Evolutionary conservation across 1,284 basidiomycete genomes (phyloP), one percentile per base, ranked within the genome.

Genomic region (Sanghuangporus weigelae): DNA sequence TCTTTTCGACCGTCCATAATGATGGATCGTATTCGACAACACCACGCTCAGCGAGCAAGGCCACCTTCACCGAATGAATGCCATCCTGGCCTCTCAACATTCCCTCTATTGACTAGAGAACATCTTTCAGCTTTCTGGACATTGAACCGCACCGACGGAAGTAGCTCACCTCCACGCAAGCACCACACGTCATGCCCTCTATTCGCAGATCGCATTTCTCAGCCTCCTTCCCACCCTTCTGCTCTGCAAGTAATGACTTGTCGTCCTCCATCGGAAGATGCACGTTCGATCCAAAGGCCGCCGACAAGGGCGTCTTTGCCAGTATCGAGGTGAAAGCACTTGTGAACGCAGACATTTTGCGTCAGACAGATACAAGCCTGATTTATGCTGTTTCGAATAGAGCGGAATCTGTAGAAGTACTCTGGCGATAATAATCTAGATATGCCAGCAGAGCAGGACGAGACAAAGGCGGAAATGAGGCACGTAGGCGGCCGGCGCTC

Each of bases 1-100:
- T 81, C 73, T 89, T 92, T 51, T 89, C 90, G 14, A 85, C 78
- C 35, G 83, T 85, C 96, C 96, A 98, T n/a, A 79, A 73, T 1
- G 77, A 71, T 21, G 91, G 84, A 71, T 98, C 93, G 71, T 92
- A 99, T 72, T 95, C 92, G 68, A 99, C 81, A 39, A 94, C 84
- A 2, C 91, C 96, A 31, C 95, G 87, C 75, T 99, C 96, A 10
- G 97, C 92, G 31, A 99, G 83, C 19, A 99, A 81, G 14, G 96
- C 96, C 23, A 99, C 95, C 71, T 95, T 93, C 64, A 98, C 79
- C 7, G 88, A 92, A 64, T 87, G 75, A 62, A 99, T 96, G 23
- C 97, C 97, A 21, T 85, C 77, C 74, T 96, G 92, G 11, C 80
- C 79, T 66, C 88, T 80, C n/a, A 99, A 83, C 79, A 93, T 92